Evolutionary conservation across 257 asterid genomes (phyloP).

Genomic region (Capsicum pubescens): DNA sequence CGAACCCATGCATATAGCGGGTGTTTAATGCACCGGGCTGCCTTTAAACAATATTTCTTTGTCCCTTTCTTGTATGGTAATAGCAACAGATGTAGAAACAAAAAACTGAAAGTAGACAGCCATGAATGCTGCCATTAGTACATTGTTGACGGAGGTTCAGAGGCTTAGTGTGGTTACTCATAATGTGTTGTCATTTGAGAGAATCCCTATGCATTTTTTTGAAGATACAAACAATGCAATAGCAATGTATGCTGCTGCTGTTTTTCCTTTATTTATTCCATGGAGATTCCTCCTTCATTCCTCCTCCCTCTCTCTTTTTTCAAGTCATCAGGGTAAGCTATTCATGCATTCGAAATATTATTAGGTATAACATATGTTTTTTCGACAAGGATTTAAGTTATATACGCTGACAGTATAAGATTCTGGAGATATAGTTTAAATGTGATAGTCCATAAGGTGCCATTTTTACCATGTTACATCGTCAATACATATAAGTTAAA

Average conservation of each 20-base stretch:
- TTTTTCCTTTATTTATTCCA: slow-evolving; percentile 13
- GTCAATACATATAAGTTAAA: background rate
- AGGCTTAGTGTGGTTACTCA: background rate
- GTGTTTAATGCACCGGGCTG: no score
- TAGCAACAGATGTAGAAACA: no score
- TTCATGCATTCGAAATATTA: no score
- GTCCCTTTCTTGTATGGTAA: no score
- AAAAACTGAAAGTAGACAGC: no score
- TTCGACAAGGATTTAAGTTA: no score
- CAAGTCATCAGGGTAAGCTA: background rate
- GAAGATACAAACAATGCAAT: slow-evolving; percentile 1
- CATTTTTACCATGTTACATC: background rate
- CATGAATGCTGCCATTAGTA: no score
- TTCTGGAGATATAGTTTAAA: background rate
- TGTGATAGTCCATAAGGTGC: background rate
- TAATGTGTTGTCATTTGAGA: slow-evolving; percentile 9
- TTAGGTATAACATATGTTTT: background rate
- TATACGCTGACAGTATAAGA: no score
- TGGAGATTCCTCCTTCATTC: background rate
- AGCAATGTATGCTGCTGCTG: background rate
- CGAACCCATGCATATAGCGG: no score
- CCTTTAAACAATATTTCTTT: no score
- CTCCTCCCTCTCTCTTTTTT: slow-evolving; percentile 18
- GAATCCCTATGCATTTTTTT: background rate
- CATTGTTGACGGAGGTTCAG: slow-evolving; percentile 9